Base-by-base conservation (phyloP, 2,329 filamentous ascomycete species). In the Sporothrix brunneoviolacea region DNA sequence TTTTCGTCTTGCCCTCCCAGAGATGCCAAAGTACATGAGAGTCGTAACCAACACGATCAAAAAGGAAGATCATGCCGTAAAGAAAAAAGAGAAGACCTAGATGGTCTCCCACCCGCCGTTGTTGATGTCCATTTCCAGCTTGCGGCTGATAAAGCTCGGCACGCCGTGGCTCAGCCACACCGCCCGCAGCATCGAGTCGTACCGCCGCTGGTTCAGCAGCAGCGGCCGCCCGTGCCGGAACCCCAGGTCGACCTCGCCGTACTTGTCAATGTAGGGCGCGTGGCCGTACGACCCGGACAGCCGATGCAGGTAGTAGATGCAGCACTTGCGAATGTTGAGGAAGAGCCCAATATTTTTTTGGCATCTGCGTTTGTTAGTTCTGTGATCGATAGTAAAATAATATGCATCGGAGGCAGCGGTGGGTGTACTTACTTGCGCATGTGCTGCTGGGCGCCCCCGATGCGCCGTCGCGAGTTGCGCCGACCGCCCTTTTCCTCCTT, bases 31-130 rank as follows among this genome's bases (percentile, higher is more conserved):
- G n/a, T n/a, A n/a, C n/a, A n/a, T n/a, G n/a, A n/a, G n/a, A n/a
- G n/a, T n/a, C n/a, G n/a, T n/a, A n/a, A n/a, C n/a, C n/a, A n/a
- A n/a, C n/a, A n/a, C n/a, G n/a, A n/a, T n/a, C n/a, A n/a, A n/a
- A n/a, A n/a, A n/a, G n/a, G n/a, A n/a, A n/a, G n/a, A n/a, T n/a
- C n/a, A n/a, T n/a, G n/a, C n/a, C n/a, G n/a, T n/a, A n/a, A n/a
- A n/a, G n/a, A 43, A 41, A n/a, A 6, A 38, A 21, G 19, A 38
- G 8, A 38, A n/a, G n/a, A n/a, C n/a, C n/a, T n/a, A 79, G 47
- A 82, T 75, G n/a, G 82, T 96, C 71, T 98, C 93, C 93, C 93
- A 98, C 0, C 93, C 93, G 1, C 93, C 93, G 60, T 89, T 96
- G 64, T 98, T 98, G 39, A 96, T 89, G 66, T 98, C 93, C 13